Evolutionary conservation across 2,329 filamentous ascomycete genomes (phyloP).

Genomic region (Lithohypha guttulata): DNA sequence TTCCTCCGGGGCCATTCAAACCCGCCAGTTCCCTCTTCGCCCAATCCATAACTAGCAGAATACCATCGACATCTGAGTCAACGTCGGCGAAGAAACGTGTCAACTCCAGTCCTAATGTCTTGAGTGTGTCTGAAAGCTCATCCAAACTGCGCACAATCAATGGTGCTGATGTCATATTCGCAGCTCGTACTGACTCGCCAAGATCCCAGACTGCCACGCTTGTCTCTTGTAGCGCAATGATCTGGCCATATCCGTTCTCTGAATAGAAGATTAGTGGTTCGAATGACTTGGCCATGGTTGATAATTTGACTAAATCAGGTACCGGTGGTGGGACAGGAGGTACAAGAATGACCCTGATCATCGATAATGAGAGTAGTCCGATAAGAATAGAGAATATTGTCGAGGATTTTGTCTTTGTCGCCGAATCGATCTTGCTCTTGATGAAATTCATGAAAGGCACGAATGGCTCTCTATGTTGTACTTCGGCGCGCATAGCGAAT

Average conservation of each 20-base stretch:
- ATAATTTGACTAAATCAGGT: conserved; percentile 82
- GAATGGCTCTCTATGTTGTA: conserved; percentile 77
- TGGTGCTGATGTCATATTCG: conserved; percentile 81
- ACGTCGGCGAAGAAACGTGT: conserved; percentile 90
- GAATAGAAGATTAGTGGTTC: conserved; percentile 93
- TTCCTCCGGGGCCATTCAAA: conserved; percentile 46
- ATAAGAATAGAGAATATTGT: conserved; percentile 52
- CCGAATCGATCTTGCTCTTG: conserved; percentile 46
- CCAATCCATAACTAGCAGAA: conserved; percentile 95
- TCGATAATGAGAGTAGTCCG: conserved; percentile 52
- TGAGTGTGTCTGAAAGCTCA: conserved; percentile 73
- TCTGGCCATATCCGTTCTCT: conserved; percentile 75
- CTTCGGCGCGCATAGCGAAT: conserved; percentile 76
- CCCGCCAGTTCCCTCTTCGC: conserved; percentile 71
- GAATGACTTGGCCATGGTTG: conserved; percentile 78
- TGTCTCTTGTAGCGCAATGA: conserved; percentile 79
- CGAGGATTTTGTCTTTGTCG: conserved; percentile 61
- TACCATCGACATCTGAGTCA: conserved; percentile 84
- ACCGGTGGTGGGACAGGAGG: conserved; percentile 57
- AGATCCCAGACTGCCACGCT: conserved; percentile 92
- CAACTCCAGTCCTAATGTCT: conserved; percentile 71
- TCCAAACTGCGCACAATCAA: conserved; percentile 80
- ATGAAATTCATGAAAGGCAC: conserved; percentile 59
- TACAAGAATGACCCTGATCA: conserved; percentile 56
- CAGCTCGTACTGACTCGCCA: conserved; percentile 75